phyloP scores from a whole-genome alignment of 306 rosid species.

The Cotoneaster glaucophyllus region DNA sequence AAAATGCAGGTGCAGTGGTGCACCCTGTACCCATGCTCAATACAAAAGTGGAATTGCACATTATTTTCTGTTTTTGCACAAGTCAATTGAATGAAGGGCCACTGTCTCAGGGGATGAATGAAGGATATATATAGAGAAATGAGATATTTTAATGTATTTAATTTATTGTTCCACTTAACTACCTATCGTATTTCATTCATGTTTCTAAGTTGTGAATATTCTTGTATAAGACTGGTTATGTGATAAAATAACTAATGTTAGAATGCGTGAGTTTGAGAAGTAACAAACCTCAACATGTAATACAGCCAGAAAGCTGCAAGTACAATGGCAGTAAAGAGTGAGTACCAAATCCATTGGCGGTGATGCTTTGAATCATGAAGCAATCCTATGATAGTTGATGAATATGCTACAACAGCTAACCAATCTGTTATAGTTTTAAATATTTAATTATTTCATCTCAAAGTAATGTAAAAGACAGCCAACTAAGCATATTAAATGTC shows the following conservation, averaged over 20 bases:
- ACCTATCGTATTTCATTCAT: not conserved
- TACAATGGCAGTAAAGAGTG: constrained; percentile 41
- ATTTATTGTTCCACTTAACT: not conserved
- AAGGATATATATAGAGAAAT: not conserved
- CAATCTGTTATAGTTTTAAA: constrained; percentile 47
- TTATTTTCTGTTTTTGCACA: not conserved
- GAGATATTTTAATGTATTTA: not conserved
- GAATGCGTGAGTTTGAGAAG: constrained; percentile 2
- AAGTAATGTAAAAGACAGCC: not conserved
- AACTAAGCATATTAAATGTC: not conserved
- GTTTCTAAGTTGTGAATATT: not conserved
- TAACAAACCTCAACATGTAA: constrained; percentile 67
- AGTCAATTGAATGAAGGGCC: not conserved
- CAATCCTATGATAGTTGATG: constrained; percentile 59
- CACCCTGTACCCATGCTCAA: not conserved
- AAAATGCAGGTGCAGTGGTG: not conserved
- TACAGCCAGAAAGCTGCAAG: constrained; percentile 78
- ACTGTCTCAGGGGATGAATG: not conserved
- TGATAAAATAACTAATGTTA: not conserved
- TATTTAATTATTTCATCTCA: constrained; percentile 8
- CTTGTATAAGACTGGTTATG: not conserved
- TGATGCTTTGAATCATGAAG: constrained; percentile 39
- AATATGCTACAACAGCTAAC: constrained; percentile 66
- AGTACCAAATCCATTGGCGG: constrained; percentile 66
- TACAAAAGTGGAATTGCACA: no score